Percentiles rank a stretch among this genome's conserved stretches.
Conservation (phyloP, 2,329 filamentous ascomycete genomes). For the Rutstroemia sp. region DNA sequence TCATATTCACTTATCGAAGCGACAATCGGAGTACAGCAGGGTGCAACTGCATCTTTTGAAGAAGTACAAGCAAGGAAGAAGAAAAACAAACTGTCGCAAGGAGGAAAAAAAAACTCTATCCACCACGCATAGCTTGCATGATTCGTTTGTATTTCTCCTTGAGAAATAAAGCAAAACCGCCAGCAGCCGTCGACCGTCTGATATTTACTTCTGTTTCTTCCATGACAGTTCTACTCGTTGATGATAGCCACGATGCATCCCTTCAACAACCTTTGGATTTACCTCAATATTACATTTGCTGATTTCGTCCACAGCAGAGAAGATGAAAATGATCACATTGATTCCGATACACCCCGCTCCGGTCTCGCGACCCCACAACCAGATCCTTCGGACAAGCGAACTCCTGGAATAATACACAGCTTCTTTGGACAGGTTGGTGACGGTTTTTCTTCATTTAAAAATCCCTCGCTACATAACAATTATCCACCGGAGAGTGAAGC, state of each 20-base stretch:
- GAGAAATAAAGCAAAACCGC: neutral
- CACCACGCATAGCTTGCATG: neutral
- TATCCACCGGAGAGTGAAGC: constrained; percentile 22
- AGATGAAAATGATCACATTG: constrained; percentile 68
- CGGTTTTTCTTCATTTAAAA: constrained; percentile 50
- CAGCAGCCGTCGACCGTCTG: too few relatives aligned
- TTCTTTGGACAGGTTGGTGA: constrained; percentile 99
- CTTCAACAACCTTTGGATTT: constrained; percentile 4
- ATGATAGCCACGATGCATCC: neutral
- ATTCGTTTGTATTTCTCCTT: neutral
- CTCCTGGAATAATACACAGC: constrained; percentile 88
- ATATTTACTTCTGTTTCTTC: neutral
- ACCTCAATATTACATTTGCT: constrained; percentile 22
- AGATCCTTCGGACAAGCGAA: constrained; percentile 87
- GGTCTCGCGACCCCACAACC: constrained; percentile 90
- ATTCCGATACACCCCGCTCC: constrained; percentile 80
- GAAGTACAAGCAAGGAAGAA: constrained; percentile 7
- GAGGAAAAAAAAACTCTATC: neutral
- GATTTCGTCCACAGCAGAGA: constrained; percentile 36
- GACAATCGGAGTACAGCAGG: constrained; percentile 18
- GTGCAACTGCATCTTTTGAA: neutral
- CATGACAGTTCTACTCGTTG: neutral
- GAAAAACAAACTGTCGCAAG: neutral
- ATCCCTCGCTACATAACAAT: constrained; percentile 25
- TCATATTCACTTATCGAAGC: constrained; percentile 20